Evolutionary conservation across 2,329 filamentous ascomycete species (phyloP).

Genomic region (Hortaea werneckii): DNA sequence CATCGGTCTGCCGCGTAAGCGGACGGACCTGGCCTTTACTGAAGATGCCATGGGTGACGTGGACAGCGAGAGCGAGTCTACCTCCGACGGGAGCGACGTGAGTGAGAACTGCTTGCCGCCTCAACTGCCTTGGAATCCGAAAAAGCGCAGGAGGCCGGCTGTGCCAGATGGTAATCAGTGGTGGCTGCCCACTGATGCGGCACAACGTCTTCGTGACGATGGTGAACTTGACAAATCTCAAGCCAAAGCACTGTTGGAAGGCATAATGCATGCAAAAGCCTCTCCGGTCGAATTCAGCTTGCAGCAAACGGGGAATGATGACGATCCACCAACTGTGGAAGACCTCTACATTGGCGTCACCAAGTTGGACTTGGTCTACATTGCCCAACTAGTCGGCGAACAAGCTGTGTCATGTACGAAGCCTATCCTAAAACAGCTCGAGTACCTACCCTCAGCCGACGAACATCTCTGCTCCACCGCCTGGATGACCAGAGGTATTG

Average conservation of each 20-base stretch:
- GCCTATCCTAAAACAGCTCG: slow-evolving; percentile 3
- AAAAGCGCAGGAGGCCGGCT: slow-evolving; percentile 17
- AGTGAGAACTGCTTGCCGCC: slow-evolving; percentile 13
- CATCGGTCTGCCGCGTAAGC: slow-evolving; percentile 5
- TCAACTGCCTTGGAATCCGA: slow-evolving; percentile 15
- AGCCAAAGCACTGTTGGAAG: too few species aligned
- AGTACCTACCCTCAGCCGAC: neutral
- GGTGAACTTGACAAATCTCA: too few species aligned
- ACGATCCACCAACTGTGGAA: neutral
- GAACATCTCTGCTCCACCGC: neutral
- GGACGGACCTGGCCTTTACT: too few species aligned
- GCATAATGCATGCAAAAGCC: too few species aligned
- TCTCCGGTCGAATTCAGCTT: too few species aligned
- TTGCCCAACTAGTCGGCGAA: slow-evolving; percentile 26
- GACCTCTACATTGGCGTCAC: slow-evolving; percentile 4
- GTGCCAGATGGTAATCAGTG: slow-evolving; percentile 1
- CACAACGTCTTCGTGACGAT: too few species aligned
- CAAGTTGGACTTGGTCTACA: slow-evolving; percentile 21
- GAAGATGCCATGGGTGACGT: too few species aligned
- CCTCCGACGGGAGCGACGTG: slow-evolving; percentile 15
- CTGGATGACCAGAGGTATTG: neutral
- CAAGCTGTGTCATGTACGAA: slow-evolving; percentile 15
- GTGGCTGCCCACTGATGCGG: too few species aligned
- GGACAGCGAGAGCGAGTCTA: slow-evolving; percentile 19
- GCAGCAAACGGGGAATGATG: too few species aligned